phyloP scores from a whole-genome alignment of 106 monocot genomes.

The Triglochin maritima region DNA sequence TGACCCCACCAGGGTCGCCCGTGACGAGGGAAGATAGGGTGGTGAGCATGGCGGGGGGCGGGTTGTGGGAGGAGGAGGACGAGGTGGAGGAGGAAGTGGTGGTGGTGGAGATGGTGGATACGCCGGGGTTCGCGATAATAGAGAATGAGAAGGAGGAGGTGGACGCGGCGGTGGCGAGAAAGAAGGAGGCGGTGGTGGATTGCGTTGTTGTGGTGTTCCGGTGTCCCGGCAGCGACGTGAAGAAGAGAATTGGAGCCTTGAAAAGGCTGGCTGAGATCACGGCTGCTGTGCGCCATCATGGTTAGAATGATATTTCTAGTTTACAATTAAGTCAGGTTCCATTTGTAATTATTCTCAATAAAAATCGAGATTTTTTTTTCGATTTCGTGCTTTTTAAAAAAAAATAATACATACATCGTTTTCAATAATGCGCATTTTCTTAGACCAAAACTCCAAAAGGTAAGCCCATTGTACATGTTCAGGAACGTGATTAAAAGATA shows the following conservation, averaged over 20 bases:
- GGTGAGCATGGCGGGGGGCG: conserved; percentile 3
- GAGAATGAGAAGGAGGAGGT: conserved; percentile 9
- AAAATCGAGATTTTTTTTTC: no score
- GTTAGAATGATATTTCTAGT: conserved; percentile 5
- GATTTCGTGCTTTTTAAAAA: no score
- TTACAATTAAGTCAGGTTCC: not conserved
- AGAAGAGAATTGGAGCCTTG: conserved; percentile 25
- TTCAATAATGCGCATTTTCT: no score
- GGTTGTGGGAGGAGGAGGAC: conserved; percentile 1
- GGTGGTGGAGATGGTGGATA: conserved; percentile 42
- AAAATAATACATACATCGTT: no score
- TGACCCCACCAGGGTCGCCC: conserved; percentile 7
- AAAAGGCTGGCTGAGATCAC: conserved; percentile 39
- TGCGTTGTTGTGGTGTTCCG: conserved; percentile 52
- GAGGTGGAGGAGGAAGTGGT: conserved; percentile 15
- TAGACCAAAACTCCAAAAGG: no score
- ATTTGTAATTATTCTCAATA: not conserved
- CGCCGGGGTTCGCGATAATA: conserved; percentile 16
- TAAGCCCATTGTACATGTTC: no score
- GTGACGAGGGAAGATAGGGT: conserved; percentile 2
- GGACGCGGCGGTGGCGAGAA: conserved; percentile 18
- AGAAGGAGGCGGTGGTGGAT: conserved; percentile 41
- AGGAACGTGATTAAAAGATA: no score
- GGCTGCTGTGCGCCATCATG: conserved; percentile 29
- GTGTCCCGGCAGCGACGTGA: conserved; percentile 16